These are phyloP conservation scores for Goffeauzyma gilvescens DNA, from an alignment of 768 basidiomycete species.

Conservation along the genomic window DNA sequence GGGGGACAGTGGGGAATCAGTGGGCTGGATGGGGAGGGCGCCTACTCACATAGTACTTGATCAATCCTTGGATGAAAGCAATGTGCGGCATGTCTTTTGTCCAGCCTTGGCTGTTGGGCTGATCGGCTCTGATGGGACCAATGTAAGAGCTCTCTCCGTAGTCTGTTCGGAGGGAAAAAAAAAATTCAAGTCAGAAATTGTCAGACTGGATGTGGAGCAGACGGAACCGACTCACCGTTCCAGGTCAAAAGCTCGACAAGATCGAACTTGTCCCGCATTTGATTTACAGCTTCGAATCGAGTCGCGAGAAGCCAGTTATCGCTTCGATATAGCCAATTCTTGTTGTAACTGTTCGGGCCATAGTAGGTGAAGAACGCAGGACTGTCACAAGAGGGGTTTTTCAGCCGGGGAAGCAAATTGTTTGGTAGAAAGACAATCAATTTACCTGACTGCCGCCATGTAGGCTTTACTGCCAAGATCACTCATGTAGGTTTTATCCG, in stretches of 20 bases:
- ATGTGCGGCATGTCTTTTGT: slow-evolving; percentile 23
- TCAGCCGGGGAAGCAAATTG: no score
- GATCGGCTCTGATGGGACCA: slow-evolving; percentile 23
- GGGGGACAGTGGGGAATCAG: slow-evolving; percentile 3
- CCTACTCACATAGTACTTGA: not conserved
- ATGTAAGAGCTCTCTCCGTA: slow-evolving; percentile 29
- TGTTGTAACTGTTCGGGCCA: slow-evolving; percentile 23
- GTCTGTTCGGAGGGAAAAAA: no score
- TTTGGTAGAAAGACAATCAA: no score
- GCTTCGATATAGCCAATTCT: slow-evolving; percentile 32
- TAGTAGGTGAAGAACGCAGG: slow-evolving; percentile 34
- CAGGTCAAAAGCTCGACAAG: slow-evolving; percentile 32
- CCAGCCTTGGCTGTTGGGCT: slow-evolving; percentile 26
- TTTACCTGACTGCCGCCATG: slow-evolving; percentile 30
- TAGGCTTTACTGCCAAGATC: slow-evolving; percentile 25
- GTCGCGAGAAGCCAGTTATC: slow-evolving; percentile 32
- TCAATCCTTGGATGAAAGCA: not conserved
- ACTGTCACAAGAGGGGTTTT: no score
- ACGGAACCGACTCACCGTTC: slow-evolving; percentile 24
- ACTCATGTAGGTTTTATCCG: slow-evolving; percentile 18
- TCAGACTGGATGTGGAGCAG: no score
- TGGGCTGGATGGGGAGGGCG: not conserved
- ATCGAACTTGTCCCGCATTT: slow-evolving; percentile 26
- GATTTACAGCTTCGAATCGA: slow-evolving; percentile 30
- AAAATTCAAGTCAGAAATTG: no score